Conservation (phyloP, 2,329 filamentous ascomycete species). For the Zymoseptoria crescenta region DNA sequence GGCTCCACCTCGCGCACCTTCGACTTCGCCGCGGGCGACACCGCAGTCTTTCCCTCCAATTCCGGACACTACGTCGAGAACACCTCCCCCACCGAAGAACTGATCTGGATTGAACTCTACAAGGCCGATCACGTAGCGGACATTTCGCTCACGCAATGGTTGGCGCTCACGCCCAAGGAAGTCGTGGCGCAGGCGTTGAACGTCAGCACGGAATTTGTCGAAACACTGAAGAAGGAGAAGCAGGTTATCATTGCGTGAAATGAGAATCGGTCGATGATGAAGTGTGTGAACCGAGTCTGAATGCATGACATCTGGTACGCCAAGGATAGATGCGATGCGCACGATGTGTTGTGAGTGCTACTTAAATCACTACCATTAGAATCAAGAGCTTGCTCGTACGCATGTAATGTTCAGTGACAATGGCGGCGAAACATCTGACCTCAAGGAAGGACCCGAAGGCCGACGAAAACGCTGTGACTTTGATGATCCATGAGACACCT, state of each 20-base stretch:
- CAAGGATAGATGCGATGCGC: too few relatives aligned
- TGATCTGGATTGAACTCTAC: conserved; percentile 63
- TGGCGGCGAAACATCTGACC: too few relatives aligned
- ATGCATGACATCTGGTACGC: too few relatives aligned
- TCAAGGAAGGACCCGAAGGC: too few relatives aligned
- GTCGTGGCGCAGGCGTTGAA: conserved; percentile 38
- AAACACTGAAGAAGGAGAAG: conserved; percentile 16
- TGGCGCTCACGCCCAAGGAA: conserved; percentile 57
- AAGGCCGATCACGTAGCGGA: conserved; percentile 60
- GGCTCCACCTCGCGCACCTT: conserved; percentile 51
- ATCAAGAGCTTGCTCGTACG: too few relatives aligned
- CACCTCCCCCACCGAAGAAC: conserved; percentile 53
- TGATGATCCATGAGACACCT: too few relatives aligned
- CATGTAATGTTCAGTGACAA: too few relatives aligned
- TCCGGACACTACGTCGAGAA: conserved; percentile 62
- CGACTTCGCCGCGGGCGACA: conserved; percentile 53
- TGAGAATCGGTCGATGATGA: too few relatives aligned
- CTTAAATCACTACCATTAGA: too few relatives aligned
- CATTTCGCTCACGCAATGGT: conserved; percentile 60
- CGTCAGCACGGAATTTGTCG: conserved; percentile 5
- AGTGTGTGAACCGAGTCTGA: too few relatives aligned
- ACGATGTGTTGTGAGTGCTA: too few relatives aligned
- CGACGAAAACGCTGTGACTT: too few relatives aligned
- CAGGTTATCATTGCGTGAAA: conserved; percentile 11
- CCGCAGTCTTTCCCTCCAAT: conserved; percentile 61